Conservation (phyloP, 768 basidiomycete species). For the Calvatia gigantea region DNA sequence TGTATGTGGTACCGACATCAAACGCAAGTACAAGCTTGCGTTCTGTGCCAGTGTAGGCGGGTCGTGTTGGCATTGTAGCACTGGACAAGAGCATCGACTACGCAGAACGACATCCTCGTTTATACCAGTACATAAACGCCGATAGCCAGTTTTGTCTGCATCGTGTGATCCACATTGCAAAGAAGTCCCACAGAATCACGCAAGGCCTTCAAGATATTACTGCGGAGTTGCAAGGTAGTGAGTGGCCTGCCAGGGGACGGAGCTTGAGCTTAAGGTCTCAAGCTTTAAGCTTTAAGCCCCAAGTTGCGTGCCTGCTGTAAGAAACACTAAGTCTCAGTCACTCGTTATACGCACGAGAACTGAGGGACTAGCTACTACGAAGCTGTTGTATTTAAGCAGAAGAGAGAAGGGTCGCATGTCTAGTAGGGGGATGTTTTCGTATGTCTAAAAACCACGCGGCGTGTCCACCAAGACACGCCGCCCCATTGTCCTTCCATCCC, state of each 20-base stretch:
- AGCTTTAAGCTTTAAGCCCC: too few species aligned
- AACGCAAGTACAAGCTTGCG: conserved; percentile 39
- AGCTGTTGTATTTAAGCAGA: too few species aligned
- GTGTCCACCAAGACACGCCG: too few species aligned
- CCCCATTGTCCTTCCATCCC: too few species aligned
- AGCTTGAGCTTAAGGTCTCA: not conserved
- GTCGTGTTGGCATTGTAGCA: conserved; percentile 9
- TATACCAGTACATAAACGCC: not conserved
- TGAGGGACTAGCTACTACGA: too few species aligned
- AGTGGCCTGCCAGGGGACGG: not conserved
- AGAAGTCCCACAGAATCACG: not conserved
- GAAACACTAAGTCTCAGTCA: too few species aligned
- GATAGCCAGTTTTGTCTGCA: not conserved
- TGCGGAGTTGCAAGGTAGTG: not conserved
- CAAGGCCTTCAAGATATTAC: too few species aligned
- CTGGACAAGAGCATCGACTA: not conserved
- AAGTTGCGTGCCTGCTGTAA: too few species aligned
- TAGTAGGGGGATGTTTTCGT: too few species aligned
- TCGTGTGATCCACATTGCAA: not conserved
- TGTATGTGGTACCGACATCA: conserved; percentile 40
- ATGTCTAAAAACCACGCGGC: too few species aligned
- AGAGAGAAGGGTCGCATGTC: too few species aligned
- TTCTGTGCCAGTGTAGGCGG: conserved; percentile 16
- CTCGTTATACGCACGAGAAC: too few species aligned
- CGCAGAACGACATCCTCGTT: not conserved